Percentiles rank a stretch among this genome's conserved stretches.
Evolutionary conservation across 495 filamentous ascomycete genomes (phyloP).

Genomic region (Penicillium crystallinum): DNA sequence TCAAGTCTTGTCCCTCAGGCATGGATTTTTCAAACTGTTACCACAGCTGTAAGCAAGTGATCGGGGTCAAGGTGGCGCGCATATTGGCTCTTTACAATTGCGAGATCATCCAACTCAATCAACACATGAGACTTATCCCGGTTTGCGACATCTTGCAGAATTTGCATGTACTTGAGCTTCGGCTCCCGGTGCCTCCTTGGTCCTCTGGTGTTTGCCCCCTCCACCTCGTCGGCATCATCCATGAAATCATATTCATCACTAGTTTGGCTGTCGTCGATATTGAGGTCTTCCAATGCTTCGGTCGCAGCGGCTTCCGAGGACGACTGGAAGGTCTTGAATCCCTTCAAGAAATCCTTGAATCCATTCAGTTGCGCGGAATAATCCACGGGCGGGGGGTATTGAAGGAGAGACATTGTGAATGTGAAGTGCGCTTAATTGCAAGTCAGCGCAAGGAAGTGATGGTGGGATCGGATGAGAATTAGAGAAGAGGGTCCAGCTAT

Average conservation of each 20-base stretch:
- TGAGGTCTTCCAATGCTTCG: constrained; percentile 73
- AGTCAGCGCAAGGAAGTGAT: constrained; percentile 20
- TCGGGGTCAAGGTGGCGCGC: neutral
- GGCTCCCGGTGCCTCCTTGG: constrained; percentile 44
- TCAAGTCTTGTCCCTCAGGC: constrained; percentile 56
- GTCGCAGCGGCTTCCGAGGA: constrained; percentile 61
- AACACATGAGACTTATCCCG: constrained; percentile 65
- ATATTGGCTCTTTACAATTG: constrained; percentile 48
- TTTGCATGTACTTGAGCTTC: constrained; percentile 83
- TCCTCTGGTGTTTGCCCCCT: constrained; percentile 37
- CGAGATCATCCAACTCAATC: constrained; percentile 86
- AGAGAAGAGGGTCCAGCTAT: constrained; percentile 12
- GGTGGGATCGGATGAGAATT: constrained; percentile 17
- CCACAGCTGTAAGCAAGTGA: neutral
- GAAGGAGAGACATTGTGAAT: constrained; percentile 70
- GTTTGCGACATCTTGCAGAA: constrained; percentile 84
- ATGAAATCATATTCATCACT: constrained; percentile 95
- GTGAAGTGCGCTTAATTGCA: constrained; percentile 14
- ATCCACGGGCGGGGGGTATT: constrained; percentile 69
- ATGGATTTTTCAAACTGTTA: constrained; percentile 66
- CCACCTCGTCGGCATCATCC: constrained; percentile 69
- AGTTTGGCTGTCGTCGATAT: constrained; percentile 80
- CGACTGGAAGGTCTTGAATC: constrained; percentile 79
- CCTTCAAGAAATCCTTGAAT: constrained; percentile 81
- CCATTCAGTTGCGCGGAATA: constrained; percentile 81